These are phyloP conservation scores for Penicillium sp. DNA, from an alignment of 2,329 filamentous ascomycete species.

Conservation along the genomic window DNA sequence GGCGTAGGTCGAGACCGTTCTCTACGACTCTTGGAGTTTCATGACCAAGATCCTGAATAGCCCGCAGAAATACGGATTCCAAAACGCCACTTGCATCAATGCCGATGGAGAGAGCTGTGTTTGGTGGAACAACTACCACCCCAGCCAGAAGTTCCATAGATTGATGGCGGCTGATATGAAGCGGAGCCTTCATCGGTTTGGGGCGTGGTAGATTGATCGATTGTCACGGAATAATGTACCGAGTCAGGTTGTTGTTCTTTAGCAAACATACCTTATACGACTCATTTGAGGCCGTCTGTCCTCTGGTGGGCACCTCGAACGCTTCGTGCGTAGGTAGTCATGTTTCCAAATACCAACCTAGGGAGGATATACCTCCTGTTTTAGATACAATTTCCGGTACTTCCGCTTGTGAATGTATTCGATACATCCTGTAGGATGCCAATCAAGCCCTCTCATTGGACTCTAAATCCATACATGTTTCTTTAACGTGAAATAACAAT, in stretches of 20 bases:
- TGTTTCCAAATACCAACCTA: too few relatives aligned
- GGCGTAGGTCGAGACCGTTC: constrained; percentile 24
- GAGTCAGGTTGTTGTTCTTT: not conserved
- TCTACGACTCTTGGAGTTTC: constrained; percentile 34
- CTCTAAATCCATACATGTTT: not conserved
- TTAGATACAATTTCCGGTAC: constrained; percentile 7
- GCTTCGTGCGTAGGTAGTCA: not conserved
- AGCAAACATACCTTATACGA: not conserved
- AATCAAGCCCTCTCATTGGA: not conserved
- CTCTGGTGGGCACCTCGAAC: not conserved
- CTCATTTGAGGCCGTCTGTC: not conserved
- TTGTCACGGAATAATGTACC: not conserved
- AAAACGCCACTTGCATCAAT: constrained; percentile 32
- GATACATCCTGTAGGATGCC: not conserved
- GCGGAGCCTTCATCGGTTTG: constrained; percentile 18
- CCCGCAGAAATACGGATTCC: constrained; percentile 29
- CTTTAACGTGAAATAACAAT: too few relatives aligned
- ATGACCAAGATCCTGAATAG: constrained; percentile 32
- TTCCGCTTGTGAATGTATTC: not conserved
- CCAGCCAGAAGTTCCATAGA: constrained; percentile 31
- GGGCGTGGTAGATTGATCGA: constrained; percentile 28
- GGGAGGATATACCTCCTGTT: not conserved
- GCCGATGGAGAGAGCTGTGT: constrained; percentile 31
- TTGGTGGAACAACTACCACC: constrained; percentile 39
- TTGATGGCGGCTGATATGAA: constrained; percentile 36